Evolutionary conservation across 108 stramenopile species (phyloP), one percentile per base, ranked within the genome.

Genomic region (Skeletonema costatum): DNA sequence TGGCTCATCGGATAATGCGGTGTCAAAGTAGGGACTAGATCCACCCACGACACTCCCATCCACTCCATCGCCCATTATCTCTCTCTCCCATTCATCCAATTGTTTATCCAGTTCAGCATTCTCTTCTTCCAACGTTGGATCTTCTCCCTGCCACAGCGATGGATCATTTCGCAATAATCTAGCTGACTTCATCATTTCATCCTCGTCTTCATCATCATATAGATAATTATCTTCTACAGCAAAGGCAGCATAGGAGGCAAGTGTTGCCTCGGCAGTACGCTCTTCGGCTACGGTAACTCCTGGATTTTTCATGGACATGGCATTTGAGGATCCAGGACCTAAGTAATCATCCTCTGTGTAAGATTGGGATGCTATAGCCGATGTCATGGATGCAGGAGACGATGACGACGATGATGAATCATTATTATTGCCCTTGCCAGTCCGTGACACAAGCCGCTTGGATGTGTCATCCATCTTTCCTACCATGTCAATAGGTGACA

Each of bases 171-270:
- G 58, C 19, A 72, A 38, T 30, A 59, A 63, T 8, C 68, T 66
- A 51, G 35, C 32, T 10, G 46, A n/a, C 29, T 41, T 75, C 35
- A 59, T 67, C 66, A 42, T 19, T 46, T 68, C n/a, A 50, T 51
- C 69, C 31, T 67, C 70, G 35, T 79, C 66, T 21, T 90, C 77
- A 30, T 88, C 85, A 59, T 90, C 87, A 68, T 89, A 81, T 16
- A 94, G 51, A 86, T 87, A 94, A 70, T 94, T 93, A 65, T 93
- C 93, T 3, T 74, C 50, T 0, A 90, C 88, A 7, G 77, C 71
- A 78, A 79, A 88, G 36, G 68, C 62, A 29, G 69, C 84, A 69
- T 89, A 94, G 21, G 88, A 68, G 3, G 79, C 56, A 36, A 94
- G 78, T 12, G 87, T 89, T 25, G 89, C 82, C 39, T 94, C 89